A percentile compares a stretch with the other conserved stretches of the same genome.
Conservation (phyloP, 2,329 filamentous ascomycete genomes). For the Metarhizium humberi region DNA sequence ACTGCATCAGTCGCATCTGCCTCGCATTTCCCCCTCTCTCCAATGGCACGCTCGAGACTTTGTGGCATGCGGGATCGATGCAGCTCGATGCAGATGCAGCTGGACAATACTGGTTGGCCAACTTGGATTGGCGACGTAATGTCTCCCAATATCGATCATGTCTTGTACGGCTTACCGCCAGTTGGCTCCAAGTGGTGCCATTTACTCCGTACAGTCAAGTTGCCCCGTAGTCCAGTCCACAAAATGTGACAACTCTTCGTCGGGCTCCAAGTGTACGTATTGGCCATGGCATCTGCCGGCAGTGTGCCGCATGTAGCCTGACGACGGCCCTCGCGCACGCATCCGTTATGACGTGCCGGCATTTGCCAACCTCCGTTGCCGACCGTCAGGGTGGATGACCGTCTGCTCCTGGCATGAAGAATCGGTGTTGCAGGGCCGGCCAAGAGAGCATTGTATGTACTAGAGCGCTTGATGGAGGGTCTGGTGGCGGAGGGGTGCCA, state of each 20-base stretch:
- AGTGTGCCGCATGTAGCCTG: background rate
- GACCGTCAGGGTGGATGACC: background rate
- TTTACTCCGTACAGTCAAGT: too few species aligned
- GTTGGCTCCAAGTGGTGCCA: too few species aligned
- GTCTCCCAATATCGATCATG: too few species aligned
- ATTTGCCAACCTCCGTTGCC: conserved; percentile 6
- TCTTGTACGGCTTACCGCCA: too few species aligned
- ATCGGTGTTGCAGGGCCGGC: background rate
- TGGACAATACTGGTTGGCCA: background rate
- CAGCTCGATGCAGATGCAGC: background rate
- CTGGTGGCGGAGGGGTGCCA: too few species aligned
- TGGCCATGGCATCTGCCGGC: background rate
- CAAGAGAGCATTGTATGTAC: too few species aligned
- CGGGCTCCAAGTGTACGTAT: background rate
- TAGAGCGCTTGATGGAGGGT: too few species aligned
- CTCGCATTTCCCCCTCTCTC: background rate
- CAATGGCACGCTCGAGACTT: background rate
- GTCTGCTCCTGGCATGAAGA: background rate
- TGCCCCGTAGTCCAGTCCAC: too few species aligned
- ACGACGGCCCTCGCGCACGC: too few species aligned
- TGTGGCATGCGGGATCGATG: background rate
- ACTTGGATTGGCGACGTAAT: background rate
- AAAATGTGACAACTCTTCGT: background rate
- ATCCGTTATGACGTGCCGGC: conserved; percentile 2
- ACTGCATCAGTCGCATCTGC: too few species aligned